phyloP scores from a whole-genome alignment of 306 rosid genomes.

The Castanospermum australe region DNA sequence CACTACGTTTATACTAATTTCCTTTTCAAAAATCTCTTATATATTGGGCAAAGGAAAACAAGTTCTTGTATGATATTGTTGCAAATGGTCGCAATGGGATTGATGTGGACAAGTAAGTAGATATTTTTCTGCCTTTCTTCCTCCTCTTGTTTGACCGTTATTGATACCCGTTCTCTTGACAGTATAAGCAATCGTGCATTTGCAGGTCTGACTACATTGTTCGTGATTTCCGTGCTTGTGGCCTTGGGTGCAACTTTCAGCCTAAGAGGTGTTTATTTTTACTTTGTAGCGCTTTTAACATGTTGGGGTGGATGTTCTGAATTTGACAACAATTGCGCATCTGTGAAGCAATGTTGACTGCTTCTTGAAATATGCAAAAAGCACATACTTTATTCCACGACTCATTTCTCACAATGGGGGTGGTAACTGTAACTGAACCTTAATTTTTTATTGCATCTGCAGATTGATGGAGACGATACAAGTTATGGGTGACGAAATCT shows the following conservation, averaged over 20 bases:
- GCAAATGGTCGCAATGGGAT: slow-evolving; percentile 95
- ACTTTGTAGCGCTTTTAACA: slow-evolving; percentile 12
- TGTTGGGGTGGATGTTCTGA: slow-evolving; percentile 23
- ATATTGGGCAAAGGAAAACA: slow-evolving; percentile 40
- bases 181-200: slow-evolving; percentile 1
- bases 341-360: slow-evolving; percentile 5
- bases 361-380: slow-evolving; percentile 19
- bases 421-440: slow-evolving; percentile 10
- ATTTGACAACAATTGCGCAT: slow-evolving; percentile 14
- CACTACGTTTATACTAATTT: background rate
- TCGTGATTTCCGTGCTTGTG: slow-evolving; percentile 90
- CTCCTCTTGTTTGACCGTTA: background rate
- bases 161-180: slow-evolving; percentile 8
- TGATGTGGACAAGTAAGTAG: slow-evolving; percentile 86
- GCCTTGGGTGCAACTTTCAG: slow-evolving; percentile 85
- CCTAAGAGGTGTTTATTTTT: slow-evolving; percentile 52
- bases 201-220: slow-evolving; percentile 90
- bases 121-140: slow-evolving; percentile 5
- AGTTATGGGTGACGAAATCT: slow-evolving; percentile 57
- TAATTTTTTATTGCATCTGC: slow-evolving; percentile 12
- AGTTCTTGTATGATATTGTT: slow-evolving; percentile 83
- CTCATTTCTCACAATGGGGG: background rate
- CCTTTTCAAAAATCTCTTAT: slow-evolving; percentile 1
- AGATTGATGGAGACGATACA: slow-evolving; percentile 47
- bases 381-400: slow-evolving; percentile 6